Evolutionary conservation across 1,139 yeast species (phyloP).

Genomic region (Debaryomycetaceae sp.): DNA sequence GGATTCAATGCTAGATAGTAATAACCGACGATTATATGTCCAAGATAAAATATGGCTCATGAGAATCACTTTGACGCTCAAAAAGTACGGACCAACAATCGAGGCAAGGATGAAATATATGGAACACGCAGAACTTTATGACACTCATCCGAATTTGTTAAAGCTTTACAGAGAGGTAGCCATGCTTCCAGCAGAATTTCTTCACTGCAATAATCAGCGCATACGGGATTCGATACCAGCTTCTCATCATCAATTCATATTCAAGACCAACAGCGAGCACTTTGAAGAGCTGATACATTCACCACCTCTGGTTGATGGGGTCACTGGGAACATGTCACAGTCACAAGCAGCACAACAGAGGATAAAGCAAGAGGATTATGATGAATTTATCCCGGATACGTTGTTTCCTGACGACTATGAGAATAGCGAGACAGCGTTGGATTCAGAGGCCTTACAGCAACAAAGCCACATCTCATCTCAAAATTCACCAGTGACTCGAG

Average conservation of each 20-base stretch:
- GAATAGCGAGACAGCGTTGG: conserved; percentile 1
- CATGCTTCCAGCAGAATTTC: neutral
- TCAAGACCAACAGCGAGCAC: neutral
- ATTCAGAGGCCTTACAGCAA: neutral
- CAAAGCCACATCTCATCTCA: neutral
- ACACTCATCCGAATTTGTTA: neutral
- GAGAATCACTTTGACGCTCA: conserved; percentile 5
- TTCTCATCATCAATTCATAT: neutral
- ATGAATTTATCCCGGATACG: conserved; percentile 14
- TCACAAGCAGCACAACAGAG: neutral
- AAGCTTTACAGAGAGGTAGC: neutral
- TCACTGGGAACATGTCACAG: neutral
- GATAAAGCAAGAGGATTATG: conserved; percentile 5
- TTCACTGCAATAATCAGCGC: neutral
- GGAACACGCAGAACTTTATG: neutral
- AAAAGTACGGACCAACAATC: conserved; percentile 5
- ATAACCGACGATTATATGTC: conserved; percentile 1
- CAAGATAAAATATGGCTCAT: conserved; percentile 5
- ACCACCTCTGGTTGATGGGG: neutral
- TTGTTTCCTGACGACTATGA: conserved; percentile 12
- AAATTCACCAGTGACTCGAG: neutral
- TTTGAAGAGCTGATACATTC: neutral
- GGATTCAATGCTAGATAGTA: conserved; percentile 1
- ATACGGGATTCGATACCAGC: neutral
- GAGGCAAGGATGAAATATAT: conserved; percentile 6